Percentiles rank a stretch among this genome's conserved stretches.
These are phyloP conservation scores for Mycena venus DNA, from an alignment of 768 basidiomycete genomes.

Conservation along the genomic window DNA sequence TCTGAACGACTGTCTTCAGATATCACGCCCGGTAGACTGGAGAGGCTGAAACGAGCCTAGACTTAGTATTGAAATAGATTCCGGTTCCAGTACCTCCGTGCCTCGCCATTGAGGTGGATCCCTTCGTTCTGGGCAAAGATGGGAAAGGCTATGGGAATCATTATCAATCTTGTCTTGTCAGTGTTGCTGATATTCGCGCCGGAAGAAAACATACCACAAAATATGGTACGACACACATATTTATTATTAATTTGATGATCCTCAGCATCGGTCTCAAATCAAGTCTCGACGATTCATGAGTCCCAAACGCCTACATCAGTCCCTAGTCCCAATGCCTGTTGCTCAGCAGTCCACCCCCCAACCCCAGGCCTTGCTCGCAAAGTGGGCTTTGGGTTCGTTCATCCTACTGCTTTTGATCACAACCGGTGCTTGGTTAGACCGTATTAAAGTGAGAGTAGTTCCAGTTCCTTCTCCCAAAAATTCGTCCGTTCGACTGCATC, in stretches of 20 bases:
- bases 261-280: too few relatives aligned
- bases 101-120: too few relatives aligned
- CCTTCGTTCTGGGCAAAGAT: too few relatives aligned
- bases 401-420: conserved; percentile 10
- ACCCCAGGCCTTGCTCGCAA: neutral
- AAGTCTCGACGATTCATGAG: too few relatives aligned
- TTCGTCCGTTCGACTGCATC: too few relatives aligned
- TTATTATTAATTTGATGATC: neutral
- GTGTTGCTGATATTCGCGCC: too few relatives aligned
- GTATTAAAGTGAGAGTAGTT: conserved; percentile 5
- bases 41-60: too few relatives aligned
- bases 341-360: neutral
- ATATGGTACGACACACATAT: conserved; percentile 11
- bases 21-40: too few relatives aligned
- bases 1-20: too few relatives aligned
- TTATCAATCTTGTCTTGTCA: too few relatives aligned
- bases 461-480: neutral
- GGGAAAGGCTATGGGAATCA: too few relatives aligned
- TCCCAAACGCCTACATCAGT: too few relatives aligned
- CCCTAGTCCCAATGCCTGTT: neutral
- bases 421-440: conserved; percentile 13
- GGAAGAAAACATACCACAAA: conserved; percentile 7
- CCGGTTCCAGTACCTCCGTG: neutral
- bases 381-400: conserved; percentile 3
- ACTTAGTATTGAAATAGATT: neutral